Evolutionary conservation across 805 yeast species (phyloP), one percentile per base, ranked within the genome.

Genomic region (Hanseniaspora taiwanica): DNA sequence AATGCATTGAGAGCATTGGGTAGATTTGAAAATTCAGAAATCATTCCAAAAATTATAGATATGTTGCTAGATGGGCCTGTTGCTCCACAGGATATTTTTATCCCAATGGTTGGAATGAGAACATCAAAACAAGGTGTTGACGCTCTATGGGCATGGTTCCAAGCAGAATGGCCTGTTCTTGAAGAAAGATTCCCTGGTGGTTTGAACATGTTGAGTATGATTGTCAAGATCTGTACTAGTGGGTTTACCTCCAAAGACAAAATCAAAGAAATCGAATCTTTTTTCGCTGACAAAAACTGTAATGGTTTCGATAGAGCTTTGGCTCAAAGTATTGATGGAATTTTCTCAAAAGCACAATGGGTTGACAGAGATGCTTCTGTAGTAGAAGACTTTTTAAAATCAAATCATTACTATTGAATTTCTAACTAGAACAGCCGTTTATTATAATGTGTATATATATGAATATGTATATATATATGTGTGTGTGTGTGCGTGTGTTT

Each of bases 41-140:
- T 78, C 39, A 64, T 75, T 42, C 62, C 72, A 50, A 74, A 73
- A 65, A 72, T 82, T 5, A 62, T 78, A 21, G 67, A 61, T 3
- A 66, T 68, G 53, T 56, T 78, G 46, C 69, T 78, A 46, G 74
- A 77, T 46, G 78, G 79, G 24, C 60, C 76, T 36, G 64, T 67
- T 33, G 65, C 81, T 44, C 72, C 75, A 49, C 93, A 83, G 65
- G 94, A 83, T 57, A 70, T 80, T 40, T 76, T 76, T 62, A 69
- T 76, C 48, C 93, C 94, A 47, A 68, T 89, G 74, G 72, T 65
- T 45, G 87, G 91, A 34, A 64, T 84, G 65, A 66, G 80, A 51
- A 53, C 71, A 13, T 76, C 76, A 51, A 68, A 63, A 40, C 66
- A 64, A 34, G 94, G 95, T 64, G 65, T 80, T 43, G 73, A 74